phyloP scores from a whole-genome alignment of 2,329 filamentous ascomycete species.

The Trichoderma sp. region DNA sequence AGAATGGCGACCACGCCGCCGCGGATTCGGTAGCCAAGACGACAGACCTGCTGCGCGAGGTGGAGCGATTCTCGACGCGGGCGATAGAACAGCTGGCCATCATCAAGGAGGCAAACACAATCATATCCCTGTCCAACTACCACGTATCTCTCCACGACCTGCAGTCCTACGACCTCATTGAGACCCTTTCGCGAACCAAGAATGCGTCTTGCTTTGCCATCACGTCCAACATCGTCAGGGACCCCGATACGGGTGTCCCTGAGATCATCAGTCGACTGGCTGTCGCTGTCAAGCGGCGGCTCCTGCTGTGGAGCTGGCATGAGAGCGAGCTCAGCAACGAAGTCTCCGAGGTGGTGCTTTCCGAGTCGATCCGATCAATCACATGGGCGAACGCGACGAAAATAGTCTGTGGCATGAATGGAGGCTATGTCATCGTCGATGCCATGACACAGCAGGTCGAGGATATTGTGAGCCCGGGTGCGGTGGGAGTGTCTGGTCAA shows the following conservation, averaged over 20 bases:
- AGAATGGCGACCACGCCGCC: slow-evolving; percentile 29
- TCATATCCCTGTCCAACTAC: slow-evolving; percentile 87
- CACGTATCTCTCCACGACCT: slow-evolving; percentile 88
- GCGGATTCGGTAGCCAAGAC: slow-evolving; percentile 46
- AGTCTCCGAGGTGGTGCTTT: slow-evolving; percentile 70
- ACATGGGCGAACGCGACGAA: slow-evolving; percentile 89
- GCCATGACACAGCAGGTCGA: slow-evolving; percentile 69
- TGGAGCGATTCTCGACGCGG: slow-evolving; percentile 89
- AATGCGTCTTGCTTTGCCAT: slow-evolving; percentile 89
- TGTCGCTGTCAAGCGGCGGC: slow-evolving; percentile 85
- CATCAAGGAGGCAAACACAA: slow-evolving; percentile 89
- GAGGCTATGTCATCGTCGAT: slow-evolving; percentile 86
- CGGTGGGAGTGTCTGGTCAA: slow-evolving; percentile 61
- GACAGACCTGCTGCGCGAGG: slow-evolving; percentile 82
- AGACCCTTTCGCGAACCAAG: slow-evolving; percentile 76
- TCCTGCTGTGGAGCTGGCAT: slow-evolving; percentile 93
- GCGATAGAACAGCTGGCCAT: slow-evolving; percentile 91
- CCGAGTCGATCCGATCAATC: slow-evolving; percentile 80
- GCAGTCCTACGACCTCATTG: slow-evolving; percentile 76
- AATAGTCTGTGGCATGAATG: slow-evolving; percentile 85
- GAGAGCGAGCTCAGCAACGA: slow-evolving; percentile 82
- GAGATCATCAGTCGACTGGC: slow-evolving; percentile 89
- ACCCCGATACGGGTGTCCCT: slow-evolving; percentile 79
- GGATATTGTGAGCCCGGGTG: slow-evolving; percentile 76
- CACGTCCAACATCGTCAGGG: slow-evolving; percentile 92